Evolutionary conservation across 2,329 filamentous ascomycete species (phyloP).

Genomic region (Coniosporium tulheliwenetii): DNA sequence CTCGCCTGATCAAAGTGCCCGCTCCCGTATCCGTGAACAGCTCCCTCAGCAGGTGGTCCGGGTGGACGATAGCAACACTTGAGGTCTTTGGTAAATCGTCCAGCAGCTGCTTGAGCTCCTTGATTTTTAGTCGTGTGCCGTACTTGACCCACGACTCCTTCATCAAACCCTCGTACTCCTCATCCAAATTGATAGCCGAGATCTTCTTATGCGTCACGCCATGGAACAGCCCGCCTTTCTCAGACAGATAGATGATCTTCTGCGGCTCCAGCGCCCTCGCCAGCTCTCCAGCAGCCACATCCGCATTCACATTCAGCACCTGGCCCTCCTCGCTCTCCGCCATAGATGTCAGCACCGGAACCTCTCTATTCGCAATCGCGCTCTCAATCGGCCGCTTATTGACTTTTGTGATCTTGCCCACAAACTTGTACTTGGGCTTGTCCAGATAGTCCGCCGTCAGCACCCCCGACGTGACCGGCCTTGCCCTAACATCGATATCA

Average conservation of each 20-base stretch:
- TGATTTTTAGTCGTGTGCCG: constrained; percentile 91
- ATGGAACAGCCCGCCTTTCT: constrained; percentile 93
- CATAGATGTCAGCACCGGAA: constrained; percentile 92
- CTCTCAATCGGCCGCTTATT: constrained; percentile 83
- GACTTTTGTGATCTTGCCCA: constrained; percentile 88
- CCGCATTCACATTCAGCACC: constrained; percentile 93
- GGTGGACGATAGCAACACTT: constrained; percentile 94
- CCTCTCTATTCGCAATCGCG: constrained; percentile 76
- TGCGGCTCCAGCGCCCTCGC: constrained; percentile 78
- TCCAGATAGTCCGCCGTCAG: constrained; percentile 91
- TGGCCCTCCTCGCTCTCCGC: constrained; percentile 84
- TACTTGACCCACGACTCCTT: constrained; percentile 87
- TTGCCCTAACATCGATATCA: constrained; percentile 73
- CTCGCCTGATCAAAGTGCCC: constrained; percentile 80
- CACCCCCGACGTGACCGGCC: constrained; percentile 78
- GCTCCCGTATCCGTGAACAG: constrained; percentile 92
- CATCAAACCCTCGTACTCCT: constrained; percentile 90
- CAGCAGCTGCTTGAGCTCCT: constrained; percentile 88
- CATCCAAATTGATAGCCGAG: constrained; percentile 91
- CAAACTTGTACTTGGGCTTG: constrained; percentile 89
- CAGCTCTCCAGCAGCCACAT: constrained; percentile 87
- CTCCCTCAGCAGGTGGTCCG: constrained; percentile 89
- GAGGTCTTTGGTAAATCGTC: constrained; percentile 80
- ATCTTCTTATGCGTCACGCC: constrained; percentile 91
- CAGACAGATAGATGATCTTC: constrained; percentile 96